Conservation (phyloP, 768 basidiomycete genomes). For the Lentinus tigrinus region DNA sequence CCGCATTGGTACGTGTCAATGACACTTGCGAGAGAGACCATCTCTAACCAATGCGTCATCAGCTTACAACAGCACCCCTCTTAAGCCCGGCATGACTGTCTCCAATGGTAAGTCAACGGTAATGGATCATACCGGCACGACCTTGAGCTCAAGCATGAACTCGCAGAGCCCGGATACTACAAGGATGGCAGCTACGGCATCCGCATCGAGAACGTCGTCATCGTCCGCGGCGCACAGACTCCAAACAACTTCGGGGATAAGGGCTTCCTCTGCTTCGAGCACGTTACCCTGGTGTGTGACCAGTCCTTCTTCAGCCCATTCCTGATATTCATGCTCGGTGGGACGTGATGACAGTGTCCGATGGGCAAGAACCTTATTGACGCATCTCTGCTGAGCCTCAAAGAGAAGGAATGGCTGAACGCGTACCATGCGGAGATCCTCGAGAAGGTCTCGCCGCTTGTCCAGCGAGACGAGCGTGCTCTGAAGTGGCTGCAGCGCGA, state of each 20-base stretch:
- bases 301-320: background rate
- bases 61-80: slow-evolving; percentile 67
- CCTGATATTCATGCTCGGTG: slow-evolving; percentile 23
- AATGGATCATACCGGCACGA: background rate
- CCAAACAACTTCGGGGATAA: slow-evolving; percentile 77
- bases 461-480: slow-evolving; percentile 61
- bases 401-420: slow-evolving; percentile 84
- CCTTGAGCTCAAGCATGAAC: background rate
- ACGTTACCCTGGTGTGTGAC: slow-evolving; percentile 72
- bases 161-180: slow-evolving; percentile 85
- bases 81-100: slow-evolving; percentile 87
- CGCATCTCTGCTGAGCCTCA: slow-evolving; percentile 50
- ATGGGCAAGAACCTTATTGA: slow-evolving; percentile 87
- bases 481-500: slow-evolving; percentile 64
- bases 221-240: slow-evolving; percentile 71
- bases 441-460: slow-evolving; percentile 69
- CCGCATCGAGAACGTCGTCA: slow-evolving; percentile 86
- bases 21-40: background rate
- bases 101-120: slow-evolving; percentile 61
- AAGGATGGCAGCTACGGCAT: slow-evolving; percentile 90
- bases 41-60: background rate
- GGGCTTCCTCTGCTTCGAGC: slow-evolving; percentile 83
- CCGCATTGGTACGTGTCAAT: slow-evolving; percentile 37
- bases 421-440: slow-evolving; percentile 76
- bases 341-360: slow-evolving; percentile 52